These are phyloP conservation scores for Scytalidium lignicola DNA, from an alignment of 2,329 filamentous ascomycete species.

Conservation along the genomic window DNA sequence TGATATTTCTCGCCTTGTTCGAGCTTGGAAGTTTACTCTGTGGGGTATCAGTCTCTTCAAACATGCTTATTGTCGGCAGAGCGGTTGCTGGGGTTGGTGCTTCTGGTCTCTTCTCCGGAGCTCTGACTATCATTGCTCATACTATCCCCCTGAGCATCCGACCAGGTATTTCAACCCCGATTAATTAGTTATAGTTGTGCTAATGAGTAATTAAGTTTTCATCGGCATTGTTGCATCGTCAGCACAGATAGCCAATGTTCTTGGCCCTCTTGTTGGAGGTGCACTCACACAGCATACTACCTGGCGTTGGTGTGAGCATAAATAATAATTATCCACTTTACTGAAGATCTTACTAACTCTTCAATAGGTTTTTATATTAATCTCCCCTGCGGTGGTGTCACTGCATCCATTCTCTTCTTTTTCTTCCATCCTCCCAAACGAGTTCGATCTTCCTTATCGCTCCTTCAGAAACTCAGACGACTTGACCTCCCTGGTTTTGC, in stretches of 20 bases:
- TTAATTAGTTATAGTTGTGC: neutral
- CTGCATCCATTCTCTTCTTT: constrained; percentile 29
- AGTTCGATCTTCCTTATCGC: constrained; percentile 15
- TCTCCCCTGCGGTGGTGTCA: constrained; percentile 34
- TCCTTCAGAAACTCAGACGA: constrained; percentile 24
- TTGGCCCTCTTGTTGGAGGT: constrained; percentile 28
- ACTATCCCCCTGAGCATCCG: constrained; percentile 18
- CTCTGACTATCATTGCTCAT: constrained; percentile 21
- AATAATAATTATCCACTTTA: constrained; percentile 14
- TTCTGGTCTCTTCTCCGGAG: constrained; percentile 25
- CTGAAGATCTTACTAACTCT: neutral
- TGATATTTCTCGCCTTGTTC: constrained; percentile 22
- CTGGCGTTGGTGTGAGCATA: constrained; percentile 27
- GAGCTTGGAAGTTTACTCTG: constrained; percentile 27
- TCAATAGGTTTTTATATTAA: constrained; percentile 30
- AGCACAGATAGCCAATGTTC: constrained; percentile 15
- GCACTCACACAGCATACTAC: constrained; percentile 29
- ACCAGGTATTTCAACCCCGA: constrained; percentile 8
- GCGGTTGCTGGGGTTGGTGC: constrained; percentile 26
- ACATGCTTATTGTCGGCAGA: constrained; percentile 26
- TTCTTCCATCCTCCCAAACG: constrained; percentile 30
- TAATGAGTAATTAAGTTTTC: constrained; percentile 8
- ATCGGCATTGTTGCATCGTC: constrained; percentile 13
- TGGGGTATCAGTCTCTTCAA: constrained; percentile 21
- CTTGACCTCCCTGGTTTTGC: constrained; percentile 28